These are phyloP conservation scores for Citrullus mucosospermus DNA, from an alignment of 306 rosid genomes.

Conservation along the genomic window DNA sequence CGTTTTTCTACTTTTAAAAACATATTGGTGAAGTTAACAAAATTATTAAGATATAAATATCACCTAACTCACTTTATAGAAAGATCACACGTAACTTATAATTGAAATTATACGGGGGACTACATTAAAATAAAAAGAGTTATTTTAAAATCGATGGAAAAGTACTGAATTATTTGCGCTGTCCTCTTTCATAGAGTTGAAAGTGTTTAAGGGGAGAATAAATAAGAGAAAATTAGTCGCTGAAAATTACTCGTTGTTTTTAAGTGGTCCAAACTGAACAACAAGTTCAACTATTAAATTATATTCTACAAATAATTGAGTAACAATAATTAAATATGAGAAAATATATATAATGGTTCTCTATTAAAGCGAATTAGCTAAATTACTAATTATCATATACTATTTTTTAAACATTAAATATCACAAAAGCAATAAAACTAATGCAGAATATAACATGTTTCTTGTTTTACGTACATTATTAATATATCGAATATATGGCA, in stretches of 20 bases:
- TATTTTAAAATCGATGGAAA: neutral
- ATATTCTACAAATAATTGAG: neutral
- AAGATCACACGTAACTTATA: too few species aligned
- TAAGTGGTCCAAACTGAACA: neutral
- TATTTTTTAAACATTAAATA: neutral
- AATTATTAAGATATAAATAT: too few species aligned
- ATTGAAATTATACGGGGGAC: neutral
- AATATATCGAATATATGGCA: neutral
- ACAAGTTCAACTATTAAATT: neutral
- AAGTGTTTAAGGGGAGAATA: neutral
- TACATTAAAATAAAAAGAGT: neutral
- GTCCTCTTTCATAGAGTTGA: neutral
- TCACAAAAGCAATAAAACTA: neutral
- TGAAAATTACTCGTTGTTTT: neutral
- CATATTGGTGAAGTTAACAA: too few species aligned
- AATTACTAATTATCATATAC: neutral
- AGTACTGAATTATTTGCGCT: neutral
- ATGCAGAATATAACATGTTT: neutral
- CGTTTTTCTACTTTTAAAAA: too few species aligned
- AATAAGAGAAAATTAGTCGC: neutral
- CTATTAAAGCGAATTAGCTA: neutral
- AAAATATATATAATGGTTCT: neutral
- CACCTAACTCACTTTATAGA: too few species aligned
- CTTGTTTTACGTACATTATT: neutral
- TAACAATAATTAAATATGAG: neutral